phyloP scores from a whole-genome alignment of 2,329 filamentous ascomycete species.

The Dactylellina parvicollis region DNA sequence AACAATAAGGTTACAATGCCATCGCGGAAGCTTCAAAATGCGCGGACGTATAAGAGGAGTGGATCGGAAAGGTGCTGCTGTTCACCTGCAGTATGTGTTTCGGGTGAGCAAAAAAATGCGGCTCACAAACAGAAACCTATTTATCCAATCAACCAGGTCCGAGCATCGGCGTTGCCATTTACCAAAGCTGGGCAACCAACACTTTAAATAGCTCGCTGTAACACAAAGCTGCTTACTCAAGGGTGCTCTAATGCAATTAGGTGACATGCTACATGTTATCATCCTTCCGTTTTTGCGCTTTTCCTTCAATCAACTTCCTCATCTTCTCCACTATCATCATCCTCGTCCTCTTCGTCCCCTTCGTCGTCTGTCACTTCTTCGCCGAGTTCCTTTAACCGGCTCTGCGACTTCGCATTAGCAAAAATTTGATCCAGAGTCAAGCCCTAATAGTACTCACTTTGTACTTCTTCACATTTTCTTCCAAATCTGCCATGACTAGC shows the following conservation, averaged over 20 bases:
- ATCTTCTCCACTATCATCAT: constrained; percentile 13
- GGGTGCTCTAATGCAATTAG: no score
- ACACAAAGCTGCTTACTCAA: background rate
- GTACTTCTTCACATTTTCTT: constrained; percentile 79
- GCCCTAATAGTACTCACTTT: constrained; percentile 69
- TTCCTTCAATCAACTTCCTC: background rate
- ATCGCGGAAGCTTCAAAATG: no score
- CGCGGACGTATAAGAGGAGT: no score
- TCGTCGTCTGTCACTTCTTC: constrained; percentile 80
- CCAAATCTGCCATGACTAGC: constrained; percentile 81
- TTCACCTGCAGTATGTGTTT: no score
- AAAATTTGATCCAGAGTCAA: background rate
- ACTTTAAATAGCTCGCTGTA: no score
- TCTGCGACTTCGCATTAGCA: constrained; percentile 60
- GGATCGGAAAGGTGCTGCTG: no score
- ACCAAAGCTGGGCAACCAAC: no score
- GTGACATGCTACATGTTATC: no score
- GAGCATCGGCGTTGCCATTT: constrained; percentile 40
- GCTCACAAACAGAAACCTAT: no score
- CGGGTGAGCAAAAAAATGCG: no score
- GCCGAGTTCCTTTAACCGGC: constrained; percentile 73
- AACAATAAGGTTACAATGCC: background rate
- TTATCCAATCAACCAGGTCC: constrained; percentile 45
- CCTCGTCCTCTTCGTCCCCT: constrained; percentile 69
- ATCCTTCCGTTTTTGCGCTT: no score